Evolutionary conservation across 108 stramenopile genomes (phyloP).

Genomic region (Cyclostephanos invisitatus): DNA sequence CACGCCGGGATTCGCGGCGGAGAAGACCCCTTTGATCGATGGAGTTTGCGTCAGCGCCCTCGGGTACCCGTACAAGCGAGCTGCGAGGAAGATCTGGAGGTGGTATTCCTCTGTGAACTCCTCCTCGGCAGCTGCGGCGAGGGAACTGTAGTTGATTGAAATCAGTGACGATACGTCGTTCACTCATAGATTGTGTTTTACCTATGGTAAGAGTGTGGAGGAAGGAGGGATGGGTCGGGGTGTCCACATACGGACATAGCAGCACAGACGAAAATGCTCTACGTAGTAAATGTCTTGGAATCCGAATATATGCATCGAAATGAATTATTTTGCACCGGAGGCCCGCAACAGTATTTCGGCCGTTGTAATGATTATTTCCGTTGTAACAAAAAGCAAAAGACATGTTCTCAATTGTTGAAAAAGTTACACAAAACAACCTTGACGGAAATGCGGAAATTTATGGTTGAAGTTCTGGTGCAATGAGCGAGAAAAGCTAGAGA

Average conservation of each 20-base stretch:
- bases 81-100: conserved; percentile 52
- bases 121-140: conserved; percentile 4
- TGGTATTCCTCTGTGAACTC: conserved; percentile 29
- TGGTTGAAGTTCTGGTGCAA: background rate
- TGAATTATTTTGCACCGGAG: no score
- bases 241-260: background rate
- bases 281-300: no score
- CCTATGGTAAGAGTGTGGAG: background rate
- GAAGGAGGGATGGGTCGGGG: background rate
- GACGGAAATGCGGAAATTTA: background rate
- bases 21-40: conserved; percentile 45
- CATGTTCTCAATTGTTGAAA: background rate
- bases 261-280: no score
- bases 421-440: background rate
- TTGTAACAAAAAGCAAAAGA: background rate
- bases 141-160: background rate
- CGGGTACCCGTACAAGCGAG: conserved; percentile 38
- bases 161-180: background rate
- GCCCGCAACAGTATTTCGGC: background rate
- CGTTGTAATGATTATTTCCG: background rate
- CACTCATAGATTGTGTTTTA: background rate
- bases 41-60: conserved; percentile 48
- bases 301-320: no score
- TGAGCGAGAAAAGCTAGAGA: background rate
- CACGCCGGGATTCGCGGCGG: conserved; percentile 45